Conservation (phyloP, 2,329 filamentous ascomycete species). For the Colletotrichum chlorophyti region DNA sequence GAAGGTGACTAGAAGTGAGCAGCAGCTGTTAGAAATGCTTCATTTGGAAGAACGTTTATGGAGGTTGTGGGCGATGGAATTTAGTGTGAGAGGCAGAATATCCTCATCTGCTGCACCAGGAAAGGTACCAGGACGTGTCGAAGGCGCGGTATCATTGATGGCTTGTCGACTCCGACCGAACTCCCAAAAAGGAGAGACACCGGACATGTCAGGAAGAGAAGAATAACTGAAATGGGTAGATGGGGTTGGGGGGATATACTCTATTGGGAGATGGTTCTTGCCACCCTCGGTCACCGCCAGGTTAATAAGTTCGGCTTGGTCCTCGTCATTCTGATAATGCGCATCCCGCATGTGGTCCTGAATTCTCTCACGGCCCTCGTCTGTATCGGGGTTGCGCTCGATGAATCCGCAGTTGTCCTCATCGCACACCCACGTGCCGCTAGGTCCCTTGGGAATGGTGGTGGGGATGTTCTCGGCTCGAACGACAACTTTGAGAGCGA, state of each 20-base stretch:
- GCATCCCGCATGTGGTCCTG: constrained; percentile 65
- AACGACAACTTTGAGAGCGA: constrained; percentile 51
- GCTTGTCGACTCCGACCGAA: constrained; percentile 21
- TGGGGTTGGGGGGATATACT: constrained; percentile 54
- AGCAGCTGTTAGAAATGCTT: constrained; percentile 38
- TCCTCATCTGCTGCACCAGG: not conserved
- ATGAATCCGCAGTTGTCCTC: constrained; percentile 69
- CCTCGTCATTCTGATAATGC: constrained; percentile 49
- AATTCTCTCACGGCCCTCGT: constrained; percentile 62
- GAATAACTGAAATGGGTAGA: constrained; percentile 39
- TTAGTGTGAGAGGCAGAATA: not conserved
- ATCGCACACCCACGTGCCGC: constrained; percentile 71
- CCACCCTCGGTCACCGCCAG: constrained; percentile 64
- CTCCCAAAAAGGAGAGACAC: constrained; percentile 24
- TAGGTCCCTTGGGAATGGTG: constrained; percentile 57
- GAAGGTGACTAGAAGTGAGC: constrained; percentile 52
- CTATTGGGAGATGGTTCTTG: constrained; percentile 60
- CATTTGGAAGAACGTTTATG: constrained; percentile 32
- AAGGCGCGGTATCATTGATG: not conserved
- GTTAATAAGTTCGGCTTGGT: constrained; percentile 56
- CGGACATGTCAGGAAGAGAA: constrained; percentile 17
- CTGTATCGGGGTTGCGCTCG: constrained; percentile 66
- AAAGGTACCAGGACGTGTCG: constrained; percentile 6
- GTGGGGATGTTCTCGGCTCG: constrained; percentile 58
- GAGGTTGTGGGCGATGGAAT: not conserved